These are phyloP conservation scores for Cyanophora paradoxa DNA, from an alignment of 78 protist genomes.

Conservation along the genomic window DNA sequence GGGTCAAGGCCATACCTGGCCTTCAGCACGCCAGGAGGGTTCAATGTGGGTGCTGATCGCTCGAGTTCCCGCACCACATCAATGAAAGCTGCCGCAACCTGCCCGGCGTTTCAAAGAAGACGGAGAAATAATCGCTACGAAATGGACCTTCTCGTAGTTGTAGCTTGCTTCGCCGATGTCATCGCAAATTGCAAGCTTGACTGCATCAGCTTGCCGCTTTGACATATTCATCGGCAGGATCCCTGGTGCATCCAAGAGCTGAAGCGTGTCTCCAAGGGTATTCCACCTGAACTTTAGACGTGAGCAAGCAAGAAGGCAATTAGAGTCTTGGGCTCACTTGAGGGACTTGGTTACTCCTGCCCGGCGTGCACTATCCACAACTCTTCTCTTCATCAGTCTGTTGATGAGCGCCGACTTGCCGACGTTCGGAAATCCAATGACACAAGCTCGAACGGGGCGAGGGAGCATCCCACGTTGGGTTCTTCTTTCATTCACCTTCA, in stretches of 20 bases:
- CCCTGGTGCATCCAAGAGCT: conserved; percentile 4
- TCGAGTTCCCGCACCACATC: background rate
- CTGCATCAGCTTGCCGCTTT: background rate
- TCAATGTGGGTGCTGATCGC: background rate
- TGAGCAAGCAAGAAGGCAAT: background rate
- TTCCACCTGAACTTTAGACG: background rate
- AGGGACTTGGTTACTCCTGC: conserved; percentile 3
- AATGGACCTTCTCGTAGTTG: background rate
- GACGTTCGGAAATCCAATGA: conserved; percentile 2
- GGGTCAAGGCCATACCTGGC: background rate
- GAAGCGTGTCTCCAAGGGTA: background rate
- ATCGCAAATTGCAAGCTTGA: conserved; percentile 4
- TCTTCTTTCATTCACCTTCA: too few species aligned
- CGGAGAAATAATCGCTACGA: background rate
- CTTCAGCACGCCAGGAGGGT: background rate
- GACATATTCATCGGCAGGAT: conserved; percentile 5
- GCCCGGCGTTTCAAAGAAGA: background rate
- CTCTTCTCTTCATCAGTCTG: background rate
- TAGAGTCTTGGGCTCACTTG: background rate
- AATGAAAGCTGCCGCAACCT: background rate
- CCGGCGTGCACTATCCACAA: background rate
- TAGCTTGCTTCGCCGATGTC: conserved; percentile 14
- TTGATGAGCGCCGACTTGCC: conserved; percentile 17
- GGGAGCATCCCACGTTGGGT: too few species aligned
- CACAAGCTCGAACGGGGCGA: background rate